Evolutionary conservation across 768 basidiomycete genomes (phyloP).

Genomic region (Naganishia vaughanmartiniae): DNA sequence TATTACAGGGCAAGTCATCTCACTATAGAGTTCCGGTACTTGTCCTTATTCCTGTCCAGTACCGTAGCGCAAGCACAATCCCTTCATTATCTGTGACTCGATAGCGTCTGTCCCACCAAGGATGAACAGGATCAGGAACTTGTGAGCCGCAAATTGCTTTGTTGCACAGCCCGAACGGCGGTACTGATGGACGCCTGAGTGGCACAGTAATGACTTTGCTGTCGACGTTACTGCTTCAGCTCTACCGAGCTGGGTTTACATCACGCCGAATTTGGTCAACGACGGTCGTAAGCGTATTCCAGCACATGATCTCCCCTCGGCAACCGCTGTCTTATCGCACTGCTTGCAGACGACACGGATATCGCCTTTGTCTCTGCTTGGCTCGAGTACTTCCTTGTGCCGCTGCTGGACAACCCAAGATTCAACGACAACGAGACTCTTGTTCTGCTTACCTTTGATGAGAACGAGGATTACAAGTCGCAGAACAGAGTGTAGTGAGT

Average conservation of each 20-base stretch:
- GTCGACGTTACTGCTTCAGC: constrained; percentile 58
- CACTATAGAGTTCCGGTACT: neutral
- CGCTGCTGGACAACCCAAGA: constrained; percentile 57
- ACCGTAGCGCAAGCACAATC: constrained; percentile 59
- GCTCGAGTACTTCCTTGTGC: constrained; percentile 59
- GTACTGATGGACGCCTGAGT: neutral
- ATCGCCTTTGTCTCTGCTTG: constrained; percentile 57
- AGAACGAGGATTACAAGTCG: constrained; percentile 54
- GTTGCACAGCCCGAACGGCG: neutral
- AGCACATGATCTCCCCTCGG: neutral
- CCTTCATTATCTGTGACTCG: constrained; percentile 59
- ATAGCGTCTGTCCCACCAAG: constrained; percentile 56
- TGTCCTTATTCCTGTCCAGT: neutral
- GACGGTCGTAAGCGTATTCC: constrained; percentile 56
- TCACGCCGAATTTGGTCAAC: constrained; percentile 65
- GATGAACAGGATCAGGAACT: constrained; percentile 58
- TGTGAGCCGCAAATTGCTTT: constrained; percentile 37
- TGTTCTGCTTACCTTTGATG: constrained; percentile 64
- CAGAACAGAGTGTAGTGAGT: constrained; percentile 55
- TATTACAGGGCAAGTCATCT: constrained; percentile 54
- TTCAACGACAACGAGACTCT: constrained; percentile 63
- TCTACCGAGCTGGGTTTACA: constrained; percentile 63
- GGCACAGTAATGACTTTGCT: constrained; percentile 58
- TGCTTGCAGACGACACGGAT: constrained; percentile 57
- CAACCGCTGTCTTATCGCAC: neutral